Evolutionary conservation across 2,329 filamentous ascomycete species (phyloP).

Genomic region (Metarhizium humberi): DNA sequence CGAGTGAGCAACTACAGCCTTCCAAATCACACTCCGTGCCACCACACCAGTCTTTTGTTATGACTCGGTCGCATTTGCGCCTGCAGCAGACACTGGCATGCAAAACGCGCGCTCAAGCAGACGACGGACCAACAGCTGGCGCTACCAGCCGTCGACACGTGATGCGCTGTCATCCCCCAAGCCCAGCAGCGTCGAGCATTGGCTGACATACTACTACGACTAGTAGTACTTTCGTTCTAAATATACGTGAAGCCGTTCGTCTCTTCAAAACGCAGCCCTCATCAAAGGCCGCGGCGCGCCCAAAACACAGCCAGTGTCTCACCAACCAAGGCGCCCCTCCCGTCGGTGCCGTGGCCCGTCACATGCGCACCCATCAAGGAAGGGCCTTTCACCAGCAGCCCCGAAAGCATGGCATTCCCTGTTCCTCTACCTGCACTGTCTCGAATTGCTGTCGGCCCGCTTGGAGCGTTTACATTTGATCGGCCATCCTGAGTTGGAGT

Average conservation of each 20-base stretch:
- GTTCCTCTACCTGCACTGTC: background rate
- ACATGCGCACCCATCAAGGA: too few relatives aligned
- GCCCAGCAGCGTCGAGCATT: too few relatives aligned
- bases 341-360: too few relatives aligned
- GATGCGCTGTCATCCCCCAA: too few relatives aligned
- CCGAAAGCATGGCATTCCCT: background rate
- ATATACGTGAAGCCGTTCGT: background rate
- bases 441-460: background rate
- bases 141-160: too few relatives aligned
- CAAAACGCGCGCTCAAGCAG: background rate
- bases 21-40: too few relatives aligned
- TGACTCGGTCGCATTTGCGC: background rate
- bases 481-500: too few relatives aligned
- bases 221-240: too few relatives aligned
- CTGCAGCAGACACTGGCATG: background rate
- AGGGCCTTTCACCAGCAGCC: background rate
- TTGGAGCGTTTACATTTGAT: background rate
- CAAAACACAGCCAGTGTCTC: background rate
- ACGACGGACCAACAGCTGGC: too few relatives aligned
- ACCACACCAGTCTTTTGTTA: background rate
- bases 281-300: background rate
- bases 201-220: too few relatives aligned
- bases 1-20: too few relatives aligned
- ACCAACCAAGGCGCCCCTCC: background rate
- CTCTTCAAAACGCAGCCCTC: background rate